A percentile compares a stretch with the other conserved stretches of the same genome.
phyloP scores from a whole-genome alignment of 2,329 filamentous ascomycete species.

The Aspergillus japonicus region DNA sequence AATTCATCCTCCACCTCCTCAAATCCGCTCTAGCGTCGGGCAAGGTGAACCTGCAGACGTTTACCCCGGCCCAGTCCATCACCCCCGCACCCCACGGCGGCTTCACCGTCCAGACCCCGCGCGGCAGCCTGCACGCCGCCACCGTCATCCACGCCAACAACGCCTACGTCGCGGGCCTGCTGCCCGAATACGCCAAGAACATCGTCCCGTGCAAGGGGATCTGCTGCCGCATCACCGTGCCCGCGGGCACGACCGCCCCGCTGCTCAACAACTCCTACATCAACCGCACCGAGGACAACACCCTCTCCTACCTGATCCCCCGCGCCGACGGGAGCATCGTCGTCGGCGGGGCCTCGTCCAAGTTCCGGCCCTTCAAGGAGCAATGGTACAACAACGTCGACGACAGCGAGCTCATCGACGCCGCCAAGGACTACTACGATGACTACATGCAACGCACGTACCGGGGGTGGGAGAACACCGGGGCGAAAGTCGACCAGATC shows the following conservation, averaged over 20 bases:
- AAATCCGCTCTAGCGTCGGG: conserved; percentile 57
- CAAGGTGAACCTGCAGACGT: conserved; percentile 54
- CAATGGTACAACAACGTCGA: conserved; percentile 47
- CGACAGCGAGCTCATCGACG: conserved; percentile 51
- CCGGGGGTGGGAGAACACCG: conserved; percentile 36
- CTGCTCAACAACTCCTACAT: conserved; percentile 53
- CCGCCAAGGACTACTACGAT: conserved; percentile 42
- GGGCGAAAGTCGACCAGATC: conserved; percentile 25
- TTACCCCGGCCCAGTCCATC: conserved; percentile 44
- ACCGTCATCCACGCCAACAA: conserved; percentile 81
- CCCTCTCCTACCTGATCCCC: conserved; percentile 58
- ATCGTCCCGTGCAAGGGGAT: conserved; percentile 72
- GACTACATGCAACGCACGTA: conserved; percentile 38
- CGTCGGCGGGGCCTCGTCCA: conserved; percentile 61
- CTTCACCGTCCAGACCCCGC: conserved; percentile 55
- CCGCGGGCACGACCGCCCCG: conserved; percentile 22
- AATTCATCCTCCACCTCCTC: conserved; percentile 70
- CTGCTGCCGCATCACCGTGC: conserved; percentile 32
- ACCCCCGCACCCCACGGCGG: conserved; percentile 50
- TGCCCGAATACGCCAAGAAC: conserved; percentile 66
- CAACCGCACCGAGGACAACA: conserved; percentile 49
- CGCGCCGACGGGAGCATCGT: conserved; percentile 55
- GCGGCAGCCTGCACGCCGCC: conserved; percentile 62
- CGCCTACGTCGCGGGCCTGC: conserved; percentile 73
- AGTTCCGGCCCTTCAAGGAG: conserved; percentile 22